These are phyloP conservation scores for Penicillium silybi DNA, from an alignment of 495 filamentous ascomycete genomes.

Conservation along the genomic window DNA sequence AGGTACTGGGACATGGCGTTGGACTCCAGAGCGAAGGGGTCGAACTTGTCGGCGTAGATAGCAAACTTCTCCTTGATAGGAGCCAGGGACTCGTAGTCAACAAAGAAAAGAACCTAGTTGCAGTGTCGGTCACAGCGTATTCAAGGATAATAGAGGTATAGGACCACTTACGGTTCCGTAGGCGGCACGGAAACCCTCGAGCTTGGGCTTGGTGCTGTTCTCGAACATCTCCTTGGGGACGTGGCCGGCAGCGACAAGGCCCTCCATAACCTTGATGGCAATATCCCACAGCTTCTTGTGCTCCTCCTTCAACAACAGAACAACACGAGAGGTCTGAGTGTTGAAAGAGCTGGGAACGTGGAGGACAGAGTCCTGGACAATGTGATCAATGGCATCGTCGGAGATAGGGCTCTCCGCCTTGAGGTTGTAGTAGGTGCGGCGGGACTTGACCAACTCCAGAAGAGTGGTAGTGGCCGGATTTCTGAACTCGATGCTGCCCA, in stretches of 20 bases:
- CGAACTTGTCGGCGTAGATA: conserved; percentile 46
- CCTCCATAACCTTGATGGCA: conserved; percentile 39
- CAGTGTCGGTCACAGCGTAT: background rate
- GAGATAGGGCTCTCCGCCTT: conserved; percentile 43
- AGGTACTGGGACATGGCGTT: conserved; percentile 52
- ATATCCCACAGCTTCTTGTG: conserved; percentile 53
- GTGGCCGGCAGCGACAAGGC: conserved; percentile 32
- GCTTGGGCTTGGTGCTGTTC: conserved; percentile 38
- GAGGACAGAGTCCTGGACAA: conserved; percentile 43
- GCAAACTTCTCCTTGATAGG: conserved; percentile 42
- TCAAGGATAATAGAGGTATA: background rate
- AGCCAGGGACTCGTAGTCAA: conserved; percentile 38
- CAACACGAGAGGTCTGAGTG: conserved; percentile 48
- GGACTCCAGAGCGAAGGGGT: conserved; percentile 46
- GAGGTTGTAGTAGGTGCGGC: conserved; percentile 46
- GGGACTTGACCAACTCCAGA: conserved; percentile 37
- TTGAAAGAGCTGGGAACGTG: conserved; percentile 51
- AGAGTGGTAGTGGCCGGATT: conserved; percentile 41
- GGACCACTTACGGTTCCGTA: conserved; percentile 45
- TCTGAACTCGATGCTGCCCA: conserved; percentile 36
- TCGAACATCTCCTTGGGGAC: conserved; percentile 40
- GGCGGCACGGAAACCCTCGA: conserved; percentile 38
- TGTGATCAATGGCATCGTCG: conserved; percentile 33
- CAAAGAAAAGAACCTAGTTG: conserved; percentile 46
- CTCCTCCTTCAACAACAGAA: conserved; percentile 47